Evolutionary conservation across 768 basidiomycete genomes (phyloP), one percentile per base, ranked within the genome.

Genomic region (Leccinum obscurum): DNA sequence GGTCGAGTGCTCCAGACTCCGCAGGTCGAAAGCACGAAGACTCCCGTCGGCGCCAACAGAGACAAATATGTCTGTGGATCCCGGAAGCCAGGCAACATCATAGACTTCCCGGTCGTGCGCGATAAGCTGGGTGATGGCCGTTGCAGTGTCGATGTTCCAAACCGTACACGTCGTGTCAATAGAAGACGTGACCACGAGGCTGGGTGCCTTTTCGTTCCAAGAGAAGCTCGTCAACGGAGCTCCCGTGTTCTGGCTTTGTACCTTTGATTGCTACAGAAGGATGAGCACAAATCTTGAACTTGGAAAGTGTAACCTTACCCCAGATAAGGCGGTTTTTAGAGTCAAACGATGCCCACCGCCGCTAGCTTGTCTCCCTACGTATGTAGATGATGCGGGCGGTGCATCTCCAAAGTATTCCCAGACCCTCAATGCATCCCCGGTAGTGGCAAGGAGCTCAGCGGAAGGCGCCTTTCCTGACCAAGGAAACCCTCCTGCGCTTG

Each of bases 161-260:
- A 98, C 91, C 2, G 97, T 98, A 73, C 96, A 98, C 14, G 95
- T 97, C 54, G 97, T 99, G 72, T 99, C 97, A 67, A 98, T 96
- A 8, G 95, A 97, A 24, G 96, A 95, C 6, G 97, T 99, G 39
- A 98, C 96, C 66, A 98, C 88, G 54, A 93, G 85, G 62, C 86
- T 88, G 1, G 96, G 94, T 0, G 89, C 82, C 69, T 95, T 90
- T 67, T 94, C 88, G 71, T 97, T 98, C 97, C 97, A 99, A 0
- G 95, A 95, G 76, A 99, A 97, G 72, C 90, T 93, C 13, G 97
- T 99, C 63, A 98, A 77, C 2, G 97, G 97, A 4, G 97, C 95
- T 4, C 89, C 90, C 32, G 86, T 87, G 52, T 85, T 85, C 68
- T 90, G 86, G 65, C 82, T 88, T 68, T 95, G 93, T 8, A 92